These are phyloP conservation scores for Rhizophora apiculata DNA, from an alignment of 345 rosid genomes.

Conservation along the genomic window DNA sequence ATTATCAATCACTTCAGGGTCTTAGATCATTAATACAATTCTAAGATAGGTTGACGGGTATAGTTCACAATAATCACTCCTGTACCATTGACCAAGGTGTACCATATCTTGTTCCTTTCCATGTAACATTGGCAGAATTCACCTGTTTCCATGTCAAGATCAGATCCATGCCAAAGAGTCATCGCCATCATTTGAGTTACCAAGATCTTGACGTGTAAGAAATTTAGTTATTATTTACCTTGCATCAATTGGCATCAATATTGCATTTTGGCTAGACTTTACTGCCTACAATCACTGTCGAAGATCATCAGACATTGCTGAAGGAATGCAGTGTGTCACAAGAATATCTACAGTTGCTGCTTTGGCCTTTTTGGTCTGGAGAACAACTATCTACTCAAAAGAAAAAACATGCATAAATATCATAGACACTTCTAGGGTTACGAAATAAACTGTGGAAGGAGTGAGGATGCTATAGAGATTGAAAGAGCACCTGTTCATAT, in stretches of 20 bases:
- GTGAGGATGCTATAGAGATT: conserved; percentile 7
- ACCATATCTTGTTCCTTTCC: too few relatives aligned
- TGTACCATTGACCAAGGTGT: too few relatives aligned
- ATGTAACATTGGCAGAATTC: too few relatives aligned
- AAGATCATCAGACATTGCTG: conserved; percentile 88
- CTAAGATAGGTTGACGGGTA: too few relatives aligned
- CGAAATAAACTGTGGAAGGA: background rate
- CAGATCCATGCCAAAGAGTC: too few relatives aligned
- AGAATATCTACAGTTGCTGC: conserved; percentile 78
- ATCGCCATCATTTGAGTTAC: too few relatives aligned
- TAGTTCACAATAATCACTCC: too few relatives aligned
- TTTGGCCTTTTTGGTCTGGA: conserved; percentile 68
- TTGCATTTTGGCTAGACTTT: background rate
- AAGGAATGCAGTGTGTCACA: conserved; percentile 82
- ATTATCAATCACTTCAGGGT: too few relatives aligned
- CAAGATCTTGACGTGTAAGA: too few relatives aligned
- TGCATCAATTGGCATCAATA: background rate
- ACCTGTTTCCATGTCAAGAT: too few relatives aligned
- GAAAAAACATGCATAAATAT: background rate
- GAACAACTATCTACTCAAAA: conserved; percentile 60
- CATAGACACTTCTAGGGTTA: background rate
- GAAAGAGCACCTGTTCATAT: conserved; percentile 65
- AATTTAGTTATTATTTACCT: too few relatives aligned
- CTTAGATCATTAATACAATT: too few relatives aligned
- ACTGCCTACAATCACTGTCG: conserved; percentile 22